Evolutionary conservation across 2,329 filamentous ascomycete species (phyloP), one percentile per base, ranked within the genome.

Genomic region (Pseudogymnoascus sp.): DNA sequence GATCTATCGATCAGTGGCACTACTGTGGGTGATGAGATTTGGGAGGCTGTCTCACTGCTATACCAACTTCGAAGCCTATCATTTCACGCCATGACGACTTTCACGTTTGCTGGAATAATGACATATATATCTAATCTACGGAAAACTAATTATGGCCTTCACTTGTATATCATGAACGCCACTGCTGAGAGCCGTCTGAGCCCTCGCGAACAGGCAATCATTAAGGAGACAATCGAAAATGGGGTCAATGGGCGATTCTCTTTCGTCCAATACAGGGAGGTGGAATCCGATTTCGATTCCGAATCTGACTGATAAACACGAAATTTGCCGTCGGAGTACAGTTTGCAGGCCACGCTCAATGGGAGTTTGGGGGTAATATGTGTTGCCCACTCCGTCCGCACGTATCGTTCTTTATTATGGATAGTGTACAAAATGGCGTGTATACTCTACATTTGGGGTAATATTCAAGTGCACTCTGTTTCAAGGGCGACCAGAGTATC

Each of bases 1-100:
- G 78, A 82, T 11, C 71, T 88, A 12, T 79, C 76, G 47, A 78
- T 87, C 57, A 79, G 77, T 43, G 84, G 85, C 7, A 76, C 78
- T 43, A 79, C 80, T 14, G 71, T 81, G 20, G 76, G 79, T 4
- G 79, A 85, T 63, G 74, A 77, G 20, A 72, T 81, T 9, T 76
- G 80, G 61, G 68, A 69, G 35, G 68, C 70, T 3, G 68, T 85
- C 11, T 75, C 80, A 9, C 69, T 70, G 5, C 73, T 86, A 43
- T 69, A 70, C 3, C 74, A 78, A 33, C 72, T 88, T 36, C 79
- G 78, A 50, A 75, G 72, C 3, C 72, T 88, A 6, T 78, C 77
- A 4, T 79, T 87, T 41, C 78, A 77, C 37, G 82, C 81, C 2
- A 72, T 80, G 2, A 84, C 85, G 0, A 71, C 71, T 2, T 86